Conservation (phyloP, 768 basidiomycete species). For the Gautieria morchelliformis region DNA sequence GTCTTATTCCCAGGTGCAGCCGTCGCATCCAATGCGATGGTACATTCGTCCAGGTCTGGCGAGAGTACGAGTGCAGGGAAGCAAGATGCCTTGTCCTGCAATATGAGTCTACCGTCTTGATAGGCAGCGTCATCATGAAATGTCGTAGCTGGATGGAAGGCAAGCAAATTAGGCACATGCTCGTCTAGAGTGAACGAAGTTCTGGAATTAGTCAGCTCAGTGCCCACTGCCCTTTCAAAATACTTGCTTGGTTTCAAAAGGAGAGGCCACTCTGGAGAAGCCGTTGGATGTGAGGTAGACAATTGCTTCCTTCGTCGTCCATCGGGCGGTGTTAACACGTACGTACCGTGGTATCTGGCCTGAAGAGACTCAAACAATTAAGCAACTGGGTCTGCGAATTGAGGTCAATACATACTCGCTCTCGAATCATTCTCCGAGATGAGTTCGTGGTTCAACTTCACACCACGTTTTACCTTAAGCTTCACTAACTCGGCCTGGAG, state of each 20-base stretch:
- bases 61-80: conserved; percentile 86
- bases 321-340: conserved; percentile 67
- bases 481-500: conserved; percentile 79
- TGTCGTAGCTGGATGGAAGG: conserved; percentile 57
- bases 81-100: conserved; percentile 98
- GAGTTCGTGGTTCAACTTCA: conserved; percentile 52
- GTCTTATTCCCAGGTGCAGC: conserved; percentile 99
- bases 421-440: conserved; percentile 50
- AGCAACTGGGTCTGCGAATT: neutral
- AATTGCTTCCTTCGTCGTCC: conserved; percentile 59
- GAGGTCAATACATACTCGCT: conserved; percentile 39
- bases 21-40: conserved; percentile 82
- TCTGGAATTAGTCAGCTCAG: conserved; percentile 22
- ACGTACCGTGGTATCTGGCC: conserved; percentile 76
- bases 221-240: conserved; percentile 4
- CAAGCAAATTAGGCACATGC: conserved; percentile 75
- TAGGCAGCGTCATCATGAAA: conserved; percentile 71
- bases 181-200: conserved; percentile 61
- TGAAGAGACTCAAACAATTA: conserved; percentile 18
- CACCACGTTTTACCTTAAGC: conserved; percentile 70
- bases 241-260: conserved; percentile 44
- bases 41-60: conserved; percentile 45
- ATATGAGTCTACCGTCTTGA: conserved; percentile 69
- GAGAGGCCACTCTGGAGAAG: conserved; percentile 36
- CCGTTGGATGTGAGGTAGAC: conserved; percentile 46